These are phyloP conservation scores for Penicillium chermesinum DNA, from an alignment of 495 filamentous ascomycete species.

Conservation along the genomic window DNA sequence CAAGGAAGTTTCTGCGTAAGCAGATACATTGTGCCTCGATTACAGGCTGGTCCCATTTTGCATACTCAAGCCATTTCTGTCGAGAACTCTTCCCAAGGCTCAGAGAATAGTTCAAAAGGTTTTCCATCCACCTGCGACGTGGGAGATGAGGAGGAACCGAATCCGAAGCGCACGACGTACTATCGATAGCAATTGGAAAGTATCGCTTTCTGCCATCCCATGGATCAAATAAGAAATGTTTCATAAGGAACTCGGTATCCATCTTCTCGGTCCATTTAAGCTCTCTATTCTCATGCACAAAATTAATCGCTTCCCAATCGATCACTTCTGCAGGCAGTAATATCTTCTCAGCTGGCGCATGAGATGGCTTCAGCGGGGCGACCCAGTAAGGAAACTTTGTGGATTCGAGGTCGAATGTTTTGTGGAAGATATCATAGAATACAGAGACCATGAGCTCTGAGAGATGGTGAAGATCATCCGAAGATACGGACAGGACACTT, in stretches of 20 bases:
- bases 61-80: slow-evolving; percentile 32
- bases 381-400: slow-evolving; percentile 81
- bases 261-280: slow-evolving; percentile 52
- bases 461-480: slow-evolving; percentile 44
- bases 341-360: not conserved
- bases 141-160: slow-evolving; percentile 48
- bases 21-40: slow-evolving; percentile 65
- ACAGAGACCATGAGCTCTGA: slow-evolving; percentile 67
- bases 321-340: slow-evolving; percentile 38
- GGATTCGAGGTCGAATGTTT: slow-evolving; percentile 61
- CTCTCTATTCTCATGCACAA: slow-evolving; percentile 46
- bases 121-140: slow-evolving; percentile 46
- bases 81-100: slow-evolving; percentile 55
- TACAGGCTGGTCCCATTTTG: slow-evolving; percentile 67
- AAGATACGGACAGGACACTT: slow-evolving; percentile 34
- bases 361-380: slow-evolving; percentile 44
- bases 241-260: slow-evolving; percentile 51
- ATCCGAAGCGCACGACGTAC: slow-evolving; percentile 44
- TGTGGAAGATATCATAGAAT: slow-evolving; percentile 87
- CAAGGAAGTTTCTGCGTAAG: slow-evolving; percentile 76
- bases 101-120: slow-evolving; percentile 61
- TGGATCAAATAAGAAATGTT: slow-evolving; percentile 67
- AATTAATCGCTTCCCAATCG: slow-evolving; percentile 59
- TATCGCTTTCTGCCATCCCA: slow-evolving; percentile 62
- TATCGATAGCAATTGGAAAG: slow-evolving; percentile 34